Percentiles rank a stretch among this genome's conserved stretches.
Conservation (phyloP, 495 filamentous ascomycete species). For the Xylaria telfairii region DNA sequence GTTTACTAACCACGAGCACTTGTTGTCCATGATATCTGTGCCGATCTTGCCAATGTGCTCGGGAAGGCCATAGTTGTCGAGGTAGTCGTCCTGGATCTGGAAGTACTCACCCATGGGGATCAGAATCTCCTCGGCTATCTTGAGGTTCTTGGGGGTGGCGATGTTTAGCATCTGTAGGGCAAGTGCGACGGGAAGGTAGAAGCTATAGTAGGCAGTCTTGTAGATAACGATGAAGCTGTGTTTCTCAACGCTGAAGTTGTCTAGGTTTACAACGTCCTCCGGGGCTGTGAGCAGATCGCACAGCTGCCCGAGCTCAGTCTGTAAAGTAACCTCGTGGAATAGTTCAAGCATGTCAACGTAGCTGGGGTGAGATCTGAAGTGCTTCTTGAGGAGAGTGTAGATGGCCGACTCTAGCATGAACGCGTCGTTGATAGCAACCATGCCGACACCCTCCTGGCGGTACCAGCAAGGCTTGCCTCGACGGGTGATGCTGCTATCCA, state of each 20-base stretch:
- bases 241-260: slow-evolving; percentile 93
- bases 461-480: slow-evolving; percentile 97
- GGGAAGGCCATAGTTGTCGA: slow-evolving; percentile 94
- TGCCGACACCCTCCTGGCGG: slow-evolving; percentile 80
- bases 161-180: slow-evolving; percentile 81
- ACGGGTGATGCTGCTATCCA: slow-evolving; percentile 93
- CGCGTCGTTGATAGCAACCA: slow-evolving; percentile 97
- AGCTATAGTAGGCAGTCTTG: slow-evolving; percentile 99
- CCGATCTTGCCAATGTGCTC: slow-evolving; percentile 95
- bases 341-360: slow-evolving; percentile 93
- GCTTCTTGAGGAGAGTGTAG: slow-evolving; percentile 89
- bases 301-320: slow-evolving; percentile 93
- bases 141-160: slow-evolving; percentile 83
- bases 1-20: slow-evolving; percentile 97
- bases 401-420: slow-evolving; percentile 94
- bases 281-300: slow-evolving; percentile 96
- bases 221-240: slow-evolving; percentile 98
- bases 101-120: slow-evolving; percentile 99
- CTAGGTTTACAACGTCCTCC: slow-evolving; percentile 86
- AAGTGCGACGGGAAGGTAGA: slow-evolving; percentile 97
- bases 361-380: slow-evolving; percentile 81
- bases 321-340: slow-evolving; percentile 91
- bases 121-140: slow-evolving; percentile 85
- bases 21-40: slow-evolving; percentile 98
- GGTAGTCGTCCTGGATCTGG: slow-evolving; percentile 98